phyloP scores from a whole-genome alignment of 139 green algal genomes.

The Chlamydomonas asymmetrica region DNA sequence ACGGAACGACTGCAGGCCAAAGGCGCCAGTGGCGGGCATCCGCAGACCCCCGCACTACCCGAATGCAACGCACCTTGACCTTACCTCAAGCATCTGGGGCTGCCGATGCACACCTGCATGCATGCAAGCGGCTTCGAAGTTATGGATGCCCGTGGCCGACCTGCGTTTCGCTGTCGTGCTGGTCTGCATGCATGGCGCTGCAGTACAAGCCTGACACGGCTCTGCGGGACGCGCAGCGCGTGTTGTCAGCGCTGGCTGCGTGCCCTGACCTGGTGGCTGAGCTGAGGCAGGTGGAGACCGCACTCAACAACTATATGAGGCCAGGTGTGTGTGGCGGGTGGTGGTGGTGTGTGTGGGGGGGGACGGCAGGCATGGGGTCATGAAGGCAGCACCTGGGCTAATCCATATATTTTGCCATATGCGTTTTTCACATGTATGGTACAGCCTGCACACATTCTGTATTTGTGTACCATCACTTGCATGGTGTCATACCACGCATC shows the following conservation, averaged over 20 bases:
- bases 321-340: neutral
- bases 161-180: conserved; percentile 1
- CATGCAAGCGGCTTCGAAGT: no score
- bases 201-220: conserved; percentile 20
- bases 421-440: neutral
- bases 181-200: no score
- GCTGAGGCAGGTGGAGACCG: conserved; percentile 51
- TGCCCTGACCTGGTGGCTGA: conserved; percentile 35
- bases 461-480: neutral
- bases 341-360: neutral
- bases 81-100: no score
- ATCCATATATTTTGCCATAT: no score
- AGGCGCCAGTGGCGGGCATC: no score
- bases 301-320: conserved; percentile 43
- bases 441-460: neutral
- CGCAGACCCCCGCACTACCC: no score
- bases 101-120: no score
- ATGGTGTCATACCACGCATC: no score
- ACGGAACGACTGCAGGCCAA: no score
- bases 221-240: conserved; percentile 48
- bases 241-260: conserved; percentile 35
- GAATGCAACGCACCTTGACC: no score
- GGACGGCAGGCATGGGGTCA: neutral
- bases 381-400: no score
- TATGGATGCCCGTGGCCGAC: no score